Evolutionary conservation across 2,329 filamentous ascomycete species (phyloP).

Genomic region (Raffaelea arxii): DNA sequence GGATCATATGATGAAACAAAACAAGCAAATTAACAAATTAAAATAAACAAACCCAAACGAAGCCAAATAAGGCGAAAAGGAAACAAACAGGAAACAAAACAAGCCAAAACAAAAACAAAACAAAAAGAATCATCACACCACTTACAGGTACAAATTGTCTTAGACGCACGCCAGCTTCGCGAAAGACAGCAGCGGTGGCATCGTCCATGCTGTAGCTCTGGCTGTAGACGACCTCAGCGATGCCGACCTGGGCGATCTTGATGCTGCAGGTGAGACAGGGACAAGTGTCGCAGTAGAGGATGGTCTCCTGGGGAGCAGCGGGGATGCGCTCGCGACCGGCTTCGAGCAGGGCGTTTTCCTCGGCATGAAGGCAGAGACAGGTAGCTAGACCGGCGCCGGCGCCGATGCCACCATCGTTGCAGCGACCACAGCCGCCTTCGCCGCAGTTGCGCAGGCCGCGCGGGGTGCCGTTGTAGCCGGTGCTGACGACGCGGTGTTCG

Average conservation of each 20-base stretch:
- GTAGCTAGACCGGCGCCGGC: conserved; percentile 68
- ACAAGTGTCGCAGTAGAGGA: conserved; percentile 92
- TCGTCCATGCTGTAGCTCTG: conserved; percentile 92
- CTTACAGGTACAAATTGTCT: conserved; percentile 71
- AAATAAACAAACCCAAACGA: conserved; percentile 32
- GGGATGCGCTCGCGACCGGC: conserved; percentile 79
- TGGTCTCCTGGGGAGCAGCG: conserved; percentile 47
- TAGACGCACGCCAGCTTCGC: conserved; percentile 72
- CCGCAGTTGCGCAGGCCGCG: conserved; percentile 81
- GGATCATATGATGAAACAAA: neutral
- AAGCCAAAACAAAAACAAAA: conserved; percentile 35
- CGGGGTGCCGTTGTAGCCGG: conserved; percentile 97
- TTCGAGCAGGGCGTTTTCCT: conserved; percentile 94
- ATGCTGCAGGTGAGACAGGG: conserved; percentile 96
- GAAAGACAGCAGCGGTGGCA: conserved; percentile 71
- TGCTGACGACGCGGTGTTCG: conserved; percentile 80
- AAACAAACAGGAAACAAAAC: conserved; percentile 3
- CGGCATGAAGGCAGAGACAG: conserved; percentile 93
- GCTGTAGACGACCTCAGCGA: conserved; percentile 89
- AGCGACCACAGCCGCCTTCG: conserved; percentile 81
- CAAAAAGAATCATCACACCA: neutral
- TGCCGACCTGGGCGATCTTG: conserved; percentile 96
- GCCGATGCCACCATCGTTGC: conserved; percentile 65
- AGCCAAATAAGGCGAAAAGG: neutral
- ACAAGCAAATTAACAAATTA: conserved; percentile 6